Base-by-base conservation (phyloP, 768 basidiomycete genomes). In the Leucocoprinus birnbaumii region DNA sequence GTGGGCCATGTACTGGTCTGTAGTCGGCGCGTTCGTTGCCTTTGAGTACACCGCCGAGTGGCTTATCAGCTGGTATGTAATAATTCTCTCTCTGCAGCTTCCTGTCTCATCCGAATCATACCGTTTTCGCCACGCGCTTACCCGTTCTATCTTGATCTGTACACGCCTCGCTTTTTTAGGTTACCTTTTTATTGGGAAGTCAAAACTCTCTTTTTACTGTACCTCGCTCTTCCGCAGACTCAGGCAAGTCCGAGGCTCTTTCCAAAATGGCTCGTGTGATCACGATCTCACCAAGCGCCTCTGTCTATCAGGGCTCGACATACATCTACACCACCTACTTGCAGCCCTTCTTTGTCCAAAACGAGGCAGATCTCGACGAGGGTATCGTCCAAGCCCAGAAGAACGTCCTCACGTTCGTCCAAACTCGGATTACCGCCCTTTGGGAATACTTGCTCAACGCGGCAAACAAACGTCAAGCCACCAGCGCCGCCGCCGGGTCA, bases 121-220 rank as follows among this genome's bases (percentile, higher is more conserved):
- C 51, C 53, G 53, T 58, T 38, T 53, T 50, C 43, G 58, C 51
- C 53, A 46, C 59, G 64, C 31, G 22, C 42, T 44, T 24, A 8
- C 42, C 22, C 21, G 40, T 41, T 14, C 14, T 19, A 41, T 41
- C 40, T 41, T 41, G 16, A 14, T 16, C 13, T 14, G 5, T 14
- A 14, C 40, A 14, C 5, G 40, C 18, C 18, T 41, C 8, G 19
- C 18, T 21, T 52, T 51, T 48, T 45, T 61, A 87, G 87, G 87
- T 62, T 89, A 40, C 87, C 88, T 6, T 87, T 90, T 65, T 89
- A 89, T 63, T 87, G 83, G 82, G 88, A 89, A 62, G 43, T 80
- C 50, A 83, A 87, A 61, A 87, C 84, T n/a, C 21, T 83, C 3
- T 82, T 88, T 64, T 65, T 89, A 3, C 72, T 89, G 22, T 89